Percentiles rank a stretch among this genome's conserved stretches.
These are phyloP conservation scores for Furculomyces boomerangus DNA, from an alignment of 371 early-diverging fungal genomes.

Conservation along the genomic window DNA sequence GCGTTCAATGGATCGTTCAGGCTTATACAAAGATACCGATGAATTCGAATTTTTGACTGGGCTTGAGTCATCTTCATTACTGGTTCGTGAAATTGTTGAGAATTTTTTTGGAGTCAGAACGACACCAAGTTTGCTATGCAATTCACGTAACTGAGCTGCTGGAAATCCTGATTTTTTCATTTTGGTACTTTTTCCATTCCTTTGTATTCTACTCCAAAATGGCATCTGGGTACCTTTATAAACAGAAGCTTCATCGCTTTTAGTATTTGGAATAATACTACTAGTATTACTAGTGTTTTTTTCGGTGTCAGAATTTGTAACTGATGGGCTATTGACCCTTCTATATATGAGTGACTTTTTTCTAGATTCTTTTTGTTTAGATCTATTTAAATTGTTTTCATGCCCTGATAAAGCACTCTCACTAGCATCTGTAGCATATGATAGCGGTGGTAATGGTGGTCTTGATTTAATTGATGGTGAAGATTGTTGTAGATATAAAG, in stretches of 20 bases:
- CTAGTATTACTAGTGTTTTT: background rate
- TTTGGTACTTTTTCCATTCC: background rate
- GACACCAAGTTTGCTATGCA: conserved; percentile 2
- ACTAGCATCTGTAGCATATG: background rate
- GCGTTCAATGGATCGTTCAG: too few relatives aligned
- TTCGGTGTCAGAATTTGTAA: background rate
- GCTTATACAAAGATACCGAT: too few relatives aligned
- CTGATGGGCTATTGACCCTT: background rate
- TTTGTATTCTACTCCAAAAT: background rate
- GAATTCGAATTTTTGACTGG: too few relatives aligned
- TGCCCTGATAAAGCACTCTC: background rate
- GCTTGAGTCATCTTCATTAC: too few relatives aligned
- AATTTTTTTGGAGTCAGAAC: background rate
- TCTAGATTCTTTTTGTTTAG: background rate
- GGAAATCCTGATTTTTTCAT: background rate
- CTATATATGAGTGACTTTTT: background rate
- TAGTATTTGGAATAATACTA: background rate
- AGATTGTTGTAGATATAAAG: background rate
- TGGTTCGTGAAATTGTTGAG: too few relatives aligned
- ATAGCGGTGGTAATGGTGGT: background rate
- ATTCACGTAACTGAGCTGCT: background rate
- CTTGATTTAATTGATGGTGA: background rate
- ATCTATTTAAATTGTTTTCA: background rate
- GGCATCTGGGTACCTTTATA: too few relatives aligned
- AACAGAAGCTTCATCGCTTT: too few relatives aligned